phyloP scores from a whole-genome alignment of 129 eudicot genomes.

The Flaveria trinervia region DNA sequence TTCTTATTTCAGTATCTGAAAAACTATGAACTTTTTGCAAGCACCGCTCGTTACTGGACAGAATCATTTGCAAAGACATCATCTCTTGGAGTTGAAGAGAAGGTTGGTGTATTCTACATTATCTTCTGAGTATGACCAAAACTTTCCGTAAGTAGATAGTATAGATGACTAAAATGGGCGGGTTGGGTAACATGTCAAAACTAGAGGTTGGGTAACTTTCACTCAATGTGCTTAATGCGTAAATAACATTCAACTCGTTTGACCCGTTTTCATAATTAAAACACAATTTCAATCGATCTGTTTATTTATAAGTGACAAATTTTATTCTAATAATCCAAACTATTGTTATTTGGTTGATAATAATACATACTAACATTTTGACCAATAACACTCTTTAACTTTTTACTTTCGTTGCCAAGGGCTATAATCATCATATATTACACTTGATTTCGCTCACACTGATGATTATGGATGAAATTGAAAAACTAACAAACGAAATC shows the following conservation, averaged over 20 bases:
- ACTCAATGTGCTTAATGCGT: neutral
- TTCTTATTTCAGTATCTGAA: slow-evolving; percentile 57
- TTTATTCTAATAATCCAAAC: too few relatives aligned
- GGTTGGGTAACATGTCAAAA: neutral
- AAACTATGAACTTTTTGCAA: slow-evolving; percentile 67
- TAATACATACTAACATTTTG: too few relatives aligned
- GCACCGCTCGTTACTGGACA: slow-evolving; percentile 97
- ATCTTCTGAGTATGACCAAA: neutral
- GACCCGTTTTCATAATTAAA: neutral
- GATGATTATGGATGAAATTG: too few relatives aligned
- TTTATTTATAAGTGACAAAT: neutral
- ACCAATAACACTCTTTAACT: too few relatives aligned
- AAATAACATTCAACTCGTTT: neutral
- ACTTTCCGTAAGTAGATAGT: neutral
- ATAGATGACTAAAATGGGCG: neutral
- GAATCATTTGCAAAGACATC: slow-evolving; percentile 78
- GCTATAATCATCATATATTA: too few relatives aligned
- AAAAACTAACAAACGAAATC: too few relatives aligned
- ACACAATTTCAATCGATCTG: neutral
- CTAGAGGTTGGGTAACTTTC: neutral
- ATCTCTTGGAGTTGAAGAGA: slow-evolving; percentile 74
- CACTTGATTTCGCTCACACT: too few relatives aligned
- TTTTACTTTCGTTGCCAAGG: too few relatives aligned
- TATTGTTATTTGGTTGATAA: too few relatives aligned
- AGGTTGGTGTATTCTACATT: slow-evolving; percentile 43